Evolutionary conservation across 208 protist species (phyloP).

Genomic region (Eutreptiella sp.): DNA sequence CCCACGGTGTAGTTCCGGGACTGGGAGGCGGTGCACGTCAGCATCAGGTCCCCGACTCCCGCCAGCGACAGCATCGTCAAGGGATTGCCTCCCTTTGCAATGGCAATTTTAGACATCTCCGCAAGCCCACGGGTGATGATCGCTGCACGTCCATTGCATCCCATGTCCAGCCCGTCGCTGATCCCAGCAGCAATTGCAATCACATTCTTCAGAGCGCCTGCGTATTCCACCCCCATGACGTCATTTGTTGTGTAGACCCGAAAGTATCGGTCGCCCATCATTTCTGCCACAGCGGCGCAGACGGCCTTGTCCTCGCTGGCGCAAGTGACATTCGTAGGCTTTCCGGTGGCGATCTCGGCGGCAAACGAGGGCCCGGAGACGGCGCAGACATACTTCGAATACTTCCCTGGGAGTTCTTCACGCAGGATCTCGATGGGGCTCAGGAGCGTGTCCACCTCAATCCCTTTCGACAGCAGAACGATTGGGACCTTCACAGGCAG

Average conservation of each 20-base stretch:
- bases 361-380: constrained; percentile 79
- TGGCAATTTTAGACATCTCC: no score
- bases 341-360: constrained; percentile 61
- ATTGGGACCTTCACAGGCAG: constrained; percentile 46
- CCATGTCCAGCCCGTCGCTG: no score
- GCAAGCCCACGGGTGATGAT: no score
- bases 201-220: no score
- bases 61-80: background rate
- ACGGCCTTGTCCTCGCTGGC: constrained; percentile 55
- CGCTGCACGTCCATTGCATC: no score
- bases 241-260: no score
- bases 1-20: constrained; percentile 16
- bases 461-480: constrained; percentile 69
- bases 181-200: no score
- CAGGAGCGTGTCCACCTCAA: constrained; percentile 62
- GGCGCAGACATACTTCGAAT: no score
- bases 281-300: constrained; percentile 54
- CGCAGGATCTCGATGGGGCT: constrained; percentile 66
- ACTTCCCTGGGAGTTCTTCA: constrained; percentile 50
- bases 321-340: constrained; percentile 65
- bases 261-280: no score
- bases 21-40: constrained; percentile 3
- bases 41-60: constrained; percentile 7
- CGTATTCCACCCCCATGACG: no score
- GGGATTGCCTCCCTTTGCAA: no score